Evolutionary conservation across 352 stramenopile genomes (phyloP).

Genomic region (Plasmopara viticola): DNA sequence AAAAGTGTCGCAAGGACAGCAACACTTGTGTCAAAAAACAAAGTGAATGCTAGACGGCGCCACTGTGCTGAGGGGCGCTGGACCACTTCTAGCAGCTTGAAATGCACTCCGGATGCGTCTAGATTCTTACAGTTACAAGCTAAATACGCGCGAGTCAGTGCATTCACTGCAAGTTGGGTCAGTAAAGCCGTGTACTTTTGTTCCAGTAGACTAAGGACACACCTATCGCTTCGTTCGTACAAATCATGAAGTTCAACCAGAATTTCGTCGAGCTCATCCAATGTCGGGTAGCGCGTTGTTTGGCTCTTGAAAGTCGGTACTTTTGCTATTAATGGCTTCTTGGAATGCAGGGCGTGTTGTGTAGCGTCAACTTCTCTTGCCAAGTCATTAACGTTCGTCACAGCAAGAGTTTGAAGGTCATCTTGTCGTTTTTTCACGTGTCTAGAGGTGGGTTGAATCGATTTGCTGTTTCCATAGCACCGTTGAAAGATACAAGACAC

Average conservation of each 20-base stretch:
- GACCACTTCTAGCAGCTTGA: constrained; percentile 38
- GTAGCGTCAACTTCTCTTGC: constrained; percentile 18
- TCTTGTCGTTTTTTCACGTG: constrained; percentile 5
- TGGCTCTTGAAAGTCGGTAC: constrained; percentile 7
- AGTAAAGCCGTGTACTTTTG: constrained; percentile 21
- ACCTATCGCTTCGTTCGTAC: constrained; percentile 10
- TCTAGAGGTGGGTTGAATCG: background rate
- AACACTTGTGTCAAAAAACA: constrained; percentile 29
- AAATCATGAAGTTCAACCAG: constrained; percentile 31
- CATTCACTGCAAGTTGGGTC: constrained; percentile 15
- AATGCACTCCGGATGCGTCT: constrained; percentile 17
- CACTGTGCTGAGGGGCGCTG: constrained; percentile 29
- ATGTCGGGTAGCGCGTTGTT: constrained; percentile 7
- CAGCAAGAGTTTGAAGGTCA: constrained; percentile 19
- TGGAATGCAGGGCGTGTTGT: constrained; percentile 14
- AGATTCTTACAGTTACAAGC: constrained; percentile 10
- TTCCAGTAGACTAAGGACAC: constrained; percentile 16
- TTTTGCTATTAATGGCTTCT: background rate
- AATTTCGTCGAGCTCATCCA: constrained; percentile 31
- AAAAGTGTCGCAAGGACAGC: constrained; percentile 15
- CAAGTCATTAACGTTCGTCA: constrained; percentile 25
- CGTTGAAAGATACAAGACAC: constrained; percentile 27
- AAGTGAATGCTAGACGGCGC: constrained; percentile 34
- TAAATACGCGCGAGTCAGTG: constrained; percentile 17
- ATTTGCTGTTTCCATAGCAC: constrained; percentile 7